phyloP scores from a whole-genome alignment of 2,329 filamentous ascomycete genomes.

The Colletotrichum tropicicola region DNA sequence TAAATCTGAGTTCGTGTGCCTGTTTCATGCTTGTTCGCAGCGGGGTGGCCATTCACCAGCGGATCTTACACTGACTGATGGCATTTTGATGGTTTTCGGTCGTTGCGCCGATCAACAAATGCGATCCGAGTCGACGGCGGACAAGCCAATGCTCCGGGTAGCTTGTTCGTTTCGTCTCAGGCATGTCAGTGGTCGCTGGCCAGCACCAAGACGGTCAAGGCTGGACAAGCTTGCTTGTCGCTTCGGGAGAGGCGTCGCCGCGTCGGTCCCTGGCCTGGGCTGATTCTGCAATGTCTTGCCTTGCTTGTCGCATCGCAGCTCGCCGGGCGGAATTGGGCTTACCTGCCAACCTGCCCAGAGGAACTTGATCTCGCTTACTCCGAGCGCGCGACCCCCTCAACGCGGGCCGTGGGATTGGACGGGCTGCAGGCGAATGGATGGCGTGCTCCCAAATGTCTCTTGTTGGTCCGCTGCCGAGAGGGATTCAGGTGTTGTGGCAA shows the following conservation, averaged over 20 bases:
- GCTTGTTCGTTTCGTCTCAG: background rate
- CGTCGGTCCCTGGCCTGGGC: background rate
- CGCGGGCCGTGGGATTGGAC: background rate
- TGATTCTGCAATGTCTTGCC: background rate
- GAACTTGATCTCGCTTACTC: background rate
- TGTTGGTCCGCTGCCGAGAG: background rate
- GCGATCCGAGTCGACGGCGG: background rate
- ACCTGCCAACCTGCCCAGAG: background rate
- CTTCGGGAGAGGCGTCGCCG: background rate
- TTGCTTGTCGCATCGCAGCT: background rate
- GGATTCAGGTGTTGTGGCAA: background rate
- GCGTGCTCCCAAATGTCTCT: background rate
- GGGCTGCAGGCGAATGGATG: background rate
- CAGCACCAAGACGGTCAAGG: background rate
- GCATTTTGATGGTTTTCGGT: no score
- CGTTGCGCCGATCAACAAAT: background rate
- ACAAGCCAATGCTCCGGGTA: background rate
- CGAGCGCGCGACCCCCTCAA: background rate
- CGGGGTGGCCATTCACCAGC: background rate
- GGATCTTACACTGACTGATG: no score
- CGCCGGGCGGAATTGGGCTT: background rate
- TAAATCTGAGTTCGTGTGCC: background rate
- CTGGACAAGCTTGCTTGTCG: background rate
- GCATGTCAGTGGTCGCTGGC: background rate
- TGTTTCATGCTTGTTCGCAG: background rate